Percentiles rank a stretch among this genome's conserved stretches.
Evolutionary conservation across 306 rosid species (phyloP).

Genomic region (Coriaria nepalensis): DNA sequence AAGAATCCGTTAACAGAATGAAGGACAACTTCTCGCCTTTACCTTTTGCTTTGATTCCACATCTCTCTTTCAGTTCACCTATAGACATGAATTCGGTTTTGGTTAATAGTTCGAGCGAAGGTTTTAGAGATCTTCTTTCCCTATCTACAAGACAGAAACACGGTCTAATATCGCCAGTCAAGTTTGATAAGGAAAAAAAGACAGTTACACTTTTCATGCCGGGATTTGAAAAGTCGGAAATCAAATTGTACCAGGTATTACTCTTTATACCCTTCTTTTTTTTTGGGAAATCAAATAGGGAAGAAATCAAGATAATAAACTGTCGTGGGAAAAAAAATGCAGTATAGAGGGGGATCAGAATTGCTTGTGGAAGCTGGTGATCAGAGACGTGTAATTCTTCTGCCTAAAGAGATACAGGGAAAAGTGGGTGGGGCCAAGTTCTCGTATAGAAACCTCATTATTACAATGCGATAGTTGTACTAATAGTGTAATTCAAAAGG

Average conservation of each 20-base stretch:
- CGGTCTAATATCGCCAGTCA: conserved; percentile 31
- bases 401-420: conserved; percentile 76
- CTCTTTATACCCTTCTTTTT: background rate
- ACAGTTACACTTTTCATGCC: conserved; percentile 75
- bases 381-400: conserved; percentile 72
- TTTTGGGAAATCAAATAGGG: background rate
- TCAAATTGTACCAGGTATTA: conserved; percentile 77
- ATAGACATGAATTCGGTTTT: conserved; percentile 46
- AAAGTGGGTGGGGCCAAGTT: conserved; percentile 95
- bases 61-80: conserved; percentile 24
- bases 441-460: conserved; percentile 53
- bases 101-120: conserved; percentile 22
- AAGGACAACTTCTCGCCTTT: conserved; percentile 46
- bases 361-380: conserved; percentile 95
- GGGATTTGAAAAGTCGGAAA: conserved; percentile 87
- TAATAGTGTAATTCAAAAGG: too few species aligned
- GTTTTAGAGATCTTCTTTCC: conserved; percentile 47
- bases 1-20: conserved; percentile 30
- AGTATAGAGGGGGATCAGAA: conserved; percentile 94
- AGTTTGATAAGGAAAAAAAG: conserved; percentile 52
- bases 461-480: conserved; percentile 39
- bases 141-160: conserved; percentile 24
- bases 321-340: conserved; percentile 14
- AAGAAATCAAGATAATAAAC: too few species aligned
- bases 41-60: conserved; percentile 57